phyloP scores from a whole-genome alignment of 768 basidiomycete species.

The Termitomyces sp. region DNA sequence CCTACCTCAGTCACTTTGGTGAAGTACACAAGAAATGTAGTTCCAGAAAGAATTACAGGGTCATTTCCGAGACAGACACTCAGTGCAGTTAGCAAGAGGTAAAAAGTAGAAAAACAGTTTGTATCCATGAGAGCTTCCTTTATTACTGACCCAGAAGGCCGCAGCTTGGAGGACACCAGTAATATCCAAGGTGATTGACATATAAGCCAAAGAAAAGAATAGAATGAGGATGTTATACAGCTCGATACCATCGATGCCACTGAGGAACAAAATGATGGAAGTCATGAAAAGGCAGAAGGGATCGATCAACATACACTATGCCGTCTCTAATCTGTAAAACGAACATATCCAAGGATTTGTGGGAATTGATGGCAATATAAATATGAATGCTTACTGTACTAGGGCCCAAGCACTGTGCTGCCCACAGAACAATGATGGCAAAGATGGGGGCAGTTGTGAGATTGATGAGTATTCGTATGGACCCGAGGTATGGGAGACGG shows the following conservation, averaged over 20 bases:
- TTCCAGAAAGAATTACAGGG: constrained; percentile 89
- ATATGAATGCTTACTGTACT: constrained; percentile 11
- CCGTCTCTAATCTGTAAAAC: constrained; percentile 55
- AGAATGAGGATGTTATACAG: constrained; percentile 93
- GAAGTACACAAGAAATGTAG: constrained; percentile 86
- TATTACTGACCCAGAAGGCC: constrained; percentile 84
- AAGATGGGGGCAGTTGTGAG: constrained; percentile 50
- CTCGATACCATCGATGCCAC: constrained; percentile 55
- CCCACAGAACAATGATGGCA: constrained; percentile 48
- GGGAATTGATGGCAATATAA: neutral
- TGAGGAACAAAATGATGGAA: neutral
- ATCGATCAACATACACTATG: constrained; percentile 44
- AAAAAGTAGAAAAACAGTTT: constrained; percentile 75
- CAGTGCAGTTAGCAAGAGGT: constrained; percentile 70
- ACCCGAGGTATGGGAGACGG: constrained; percentile 23
- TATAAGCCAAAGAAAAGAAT: constrained; percentile 89
- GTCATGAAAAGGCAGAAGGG: neutral
- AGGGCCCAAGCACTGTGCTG: constrained; percentile 46
- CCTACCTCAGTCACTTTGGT: constrained; percentile 54
- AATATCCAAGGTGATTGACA: constrained; percentile 86
- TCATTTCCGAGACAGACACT: constrained; percentile 90
- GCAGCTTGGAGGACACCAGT: constrained; percentile 74
- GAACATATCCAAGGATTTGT: neutral
- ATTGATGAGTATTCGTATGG: constrained; percentile 32
- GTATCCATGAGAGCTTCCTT: constrained; percentile 67